These are phyloP conservation scores for Cryptosporidium muris DNA, from an alignment of 169 alveolate species.

Conservation along the genomic window DNA sequence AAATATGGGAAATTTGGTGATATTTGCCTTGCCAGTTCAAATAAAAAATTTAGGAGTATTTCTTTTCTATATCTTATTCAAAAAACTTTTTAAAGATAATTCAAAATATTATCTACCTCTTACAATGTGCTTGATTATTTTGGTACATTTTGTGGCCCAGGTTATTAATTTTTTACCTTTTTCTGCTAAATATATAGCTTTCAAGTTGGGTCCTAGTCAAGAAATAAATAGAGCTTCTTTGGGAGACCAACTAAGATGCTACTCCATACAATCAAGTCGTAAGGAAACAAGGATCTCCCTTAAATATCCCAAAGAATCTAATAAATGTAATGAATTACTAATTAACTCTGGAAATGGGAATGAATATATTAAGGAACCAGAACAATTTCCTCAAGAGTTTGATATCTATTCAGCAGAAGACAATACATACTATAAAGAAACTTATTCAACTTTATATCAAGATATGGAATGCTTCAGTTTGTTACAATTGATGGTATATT, in stretches of 20 bases:
- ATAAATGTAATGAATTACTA: too few species aligned
- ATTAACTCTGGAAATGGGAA: too few species aligned
- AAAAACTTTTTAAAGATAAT: neutral
- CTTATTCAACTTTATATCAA: conserved; percentile 26
- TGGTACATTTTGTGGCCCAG: conserved; percentile 4
- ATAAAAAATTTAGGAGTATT: conserved; percentile 40
- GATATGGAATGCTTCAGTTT: conserved; percentile 49
- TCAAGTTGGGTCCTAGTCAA: conserved; percentile 61
- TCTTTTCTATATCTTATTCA: conserved; percentile 19
- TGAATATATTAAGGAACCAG: too few species aligned
- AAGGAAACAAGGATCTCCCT: too few species aligned
- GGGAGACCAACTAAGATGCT: conserved; percentile 26
- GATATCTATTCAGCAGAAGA: too few species aligned
- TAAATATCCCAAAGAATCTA: too few species aligned
- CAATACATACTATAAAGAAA: too few species aligned
- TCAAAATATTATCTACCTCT: conserved; percentile 47
- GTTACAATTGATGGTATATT: neutral
- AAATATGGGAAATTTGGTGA: too few species aligned
- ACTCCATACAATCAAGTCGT: too few species aligned
- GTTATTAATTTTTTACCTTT: conserved; percentile 26
- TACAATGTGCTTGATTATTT: conserved; percentile 8
- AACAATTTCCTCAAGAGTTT: too few species aligned
- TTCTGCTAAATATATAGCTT: conserved; percentile 38
- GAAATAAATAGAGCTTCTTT: conserved; percentile 51
- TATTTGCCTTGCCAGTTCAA: conserved; percentile 22